Evolutionary conservation across 2,329 filamentous ascomycete genomes (phyloP).

Genomic region (Laburnicola sp.): DNA sequence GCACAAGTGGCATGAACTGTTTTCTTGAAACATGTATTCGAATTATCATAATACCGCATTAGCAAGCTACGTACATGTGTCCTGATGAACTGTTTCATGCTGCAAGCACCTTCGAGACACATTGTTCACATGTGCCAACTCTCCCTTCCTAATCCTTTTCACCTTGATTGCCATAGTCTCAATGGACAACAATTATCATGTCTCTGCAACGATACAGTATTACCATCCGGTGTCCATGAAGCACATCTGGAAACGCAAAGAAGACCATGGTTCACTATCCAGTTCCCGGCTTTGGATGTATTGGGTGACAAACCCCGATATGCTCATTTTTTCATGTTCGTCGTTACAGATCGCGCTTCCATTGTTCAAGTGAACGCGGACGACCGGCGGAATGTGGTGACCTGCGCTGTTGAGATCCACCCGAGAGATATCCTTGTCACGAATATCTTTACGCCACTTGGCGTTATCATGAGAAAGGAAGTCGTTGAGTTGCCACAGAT

Average conservation of each 20-base stretch:
- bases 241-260: not conserved
- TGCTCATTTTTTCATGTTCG: not conserved
- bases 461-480: conserved; percentile 11
- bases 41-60: no score
- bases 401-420: conserved; percentile 2
- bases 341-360: not conserved
- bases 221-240: not conserved
- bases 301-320: not conserved
- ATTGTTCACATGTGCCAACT: no score
- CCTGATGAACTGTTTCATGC: no score
- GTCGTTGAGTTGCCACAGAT: conserved; percentile 6
- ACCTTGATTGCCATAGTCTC: no score
- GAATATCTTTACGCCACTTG: conserved; percentile 9
- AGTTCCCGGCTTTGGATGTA: not conserved
- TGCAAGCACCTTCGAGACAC: no score
- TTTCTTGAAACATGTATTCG: no score
- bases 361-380: conserved; percentile 6
- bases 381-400: not conserved
- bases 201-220: not conserved
- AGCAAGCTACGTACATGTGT: no score
- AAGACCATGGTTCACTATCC: not conserved
- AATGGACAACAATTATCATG: not conserved
- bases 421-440: not conserved
- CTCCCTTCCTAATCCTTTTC: no score
- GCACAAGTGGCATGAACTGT: no score